Evolutionary conservation across 139 green algal species (phyloP).

Genomic region (Zygnema cylindricum): DNA sequence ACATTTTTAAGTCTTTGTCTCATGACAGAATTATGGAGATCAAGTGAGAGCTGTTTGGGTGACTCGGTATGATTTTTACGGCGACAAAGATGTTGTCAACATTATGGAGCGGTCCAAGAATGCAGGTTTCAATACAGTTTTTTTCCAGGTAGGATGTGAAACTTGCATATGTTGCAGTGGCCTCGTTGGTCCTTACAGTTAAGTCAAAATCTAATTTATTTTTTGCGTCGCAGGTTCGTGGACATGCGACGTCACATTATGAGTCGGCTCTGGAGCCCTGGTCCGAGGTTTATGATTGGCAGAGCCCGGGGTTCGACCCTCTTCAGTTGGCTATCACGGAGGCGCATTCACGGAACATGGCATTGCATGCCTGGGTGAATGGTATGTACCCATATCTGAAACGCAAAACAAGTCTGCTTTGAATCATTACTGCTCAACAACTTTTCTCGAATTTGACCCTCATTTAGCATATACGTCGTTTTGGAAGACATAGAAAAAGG

Average conservation of each 20-base stretch:
- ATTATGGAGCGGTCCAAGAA: background rate
- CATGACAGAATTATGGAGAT: conserved; percentile 31
- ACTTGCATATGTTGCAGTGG: conserved; percentile 1
- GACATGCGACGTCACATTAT: conserved; percentile 37
- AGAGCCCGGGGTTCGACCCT: conserved; percentile 34
- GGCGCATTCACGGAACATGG: conserved; percentile 32
- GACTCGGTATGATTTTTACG: conserved; percentile 29
- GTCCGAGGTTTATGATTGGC: conserved; percentile 33
- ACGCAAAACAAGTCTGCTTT: no score
- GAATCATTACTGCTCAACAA: no score
- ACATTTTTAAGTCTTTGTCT: background rate
- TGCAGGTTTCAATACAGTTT: conserved; percentile 46
- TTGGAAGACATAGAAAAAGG: no score
- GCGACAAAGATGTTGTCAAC: background rate
- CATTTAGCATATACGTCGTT: no score
- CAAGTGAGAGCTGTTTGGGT: conserved; percentile 39
- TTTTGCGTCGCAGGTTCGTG: conserved; percentile 21
- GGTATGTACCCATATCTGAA: no score
- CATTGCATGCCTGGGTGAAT: conserved; percentile 40
- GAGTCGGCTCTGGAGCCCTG: conserved; percentile 29
- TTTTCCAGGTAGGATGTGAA: conserved; percentile 27
- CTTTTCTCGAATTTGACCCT: no score
- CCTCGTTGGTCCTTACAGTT: background rate
- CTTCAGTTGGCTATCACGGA: conserved; percentile 27
- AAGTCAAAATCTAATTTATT: background rate